phyloP scores from a whole-genome alignment of 2,329 filamentous ascomycete genomes.

The Fusarium haematococcum region DNA sequence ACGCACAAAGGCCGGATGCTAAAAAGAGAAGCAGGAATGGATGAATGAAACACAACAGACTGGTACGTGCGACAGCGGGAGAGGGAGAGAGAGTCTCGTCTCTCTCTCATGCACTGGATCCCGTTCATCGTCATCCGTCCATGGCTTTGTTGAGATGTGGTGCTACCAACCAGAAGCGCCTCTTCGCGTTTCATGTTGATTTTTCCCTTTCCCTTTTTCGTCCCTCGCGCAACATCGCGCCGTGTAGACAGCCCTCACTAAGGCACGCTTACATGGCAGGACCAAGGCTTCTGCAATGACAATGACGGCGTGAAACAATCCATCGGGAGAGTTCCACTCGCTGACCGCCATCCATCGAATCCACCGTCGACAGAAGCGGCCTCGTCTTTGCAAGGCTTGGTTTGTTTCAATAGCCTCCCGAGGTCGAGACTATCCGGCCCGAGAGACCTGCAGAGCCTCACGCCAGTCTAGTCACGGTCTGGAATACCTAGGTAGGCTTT shows the following conservation, averaged over 20 bases:
- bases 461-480: not conserved
- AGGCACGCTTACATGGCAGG: slow-evolving; percentile 10
- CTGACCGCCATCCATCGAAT: slow-evolving; percentile 21
- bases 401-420: not conserved
- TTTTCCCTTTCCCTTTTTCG: slow-evolving; percentile 8
- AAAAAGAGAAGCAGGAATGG: slow-evolving; percentile 7
- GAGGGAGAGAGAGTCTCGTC: not conserved
- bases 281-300: slow-evolving; percentile 8
- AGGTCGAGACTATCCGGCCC: not conserved
- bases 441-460: not conserved
- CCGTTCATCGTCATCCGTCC: not conserved
- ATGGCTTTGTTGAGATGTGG: slow-evolving; percentile 22
- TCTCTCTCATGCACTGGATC: not conserved
- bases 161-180: slow-evolving; percentile 14
- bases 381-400: not conserved
- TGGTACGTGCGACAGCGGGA: slow-evolving; percentile 7
- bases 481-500: not conserved
- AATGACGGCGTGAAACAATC: slow-evolving; percentile 15
- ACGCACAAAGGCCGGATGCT: slow-evolving; percentile 5
- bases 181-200: slow-evolving; percentile 29
- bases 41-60: slow-evolving; percentile 9
- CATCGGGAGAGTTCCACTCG: slow-evolving; percentile 16
- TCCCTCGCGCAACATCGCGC: slow-evolving; percentile 12
- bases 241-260: not conserved
- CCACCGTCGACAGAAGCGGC: not conserved